Percentiles rank a stretch among this genome's conserved stretches.
Evolutionary conservation across 176 grass and related monocot genomes (phyloP).

Genomic region (Neostapfia colusana): DNA sequence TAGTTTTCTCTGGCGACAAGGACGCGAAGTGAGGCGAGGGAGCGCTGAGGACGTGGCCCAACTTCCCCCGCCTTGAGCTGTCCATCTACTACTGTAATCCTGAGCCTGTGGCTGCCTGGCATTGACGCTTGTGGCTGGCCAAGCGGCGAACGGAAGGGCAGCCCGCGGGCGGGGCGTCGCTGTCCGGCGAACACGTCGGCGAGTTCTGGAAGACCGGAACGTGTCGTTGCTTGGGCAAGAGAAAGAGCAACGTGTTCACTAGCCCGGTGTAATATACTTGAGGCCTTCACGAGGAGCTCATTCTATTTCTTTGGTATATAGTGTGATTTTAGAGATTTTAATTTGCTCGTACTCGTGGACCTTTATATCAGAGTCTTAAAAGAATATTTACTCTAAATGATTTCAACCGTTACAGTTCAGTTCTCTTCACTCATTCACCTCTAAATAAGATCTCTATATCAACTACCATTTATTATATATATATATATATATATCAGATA

Average conservation of each 20-base stretch:
- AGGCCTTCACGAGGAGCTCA: too few species aligned
- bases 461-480: too few species aligned
- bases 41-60: not conserved
- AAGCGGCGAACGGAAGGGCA: not conserved
- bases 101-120: not conserved
- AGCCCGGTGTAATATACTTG: not conserved
- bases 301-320: too few species aligned
- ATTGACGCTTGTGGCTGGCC: too few species aligned
- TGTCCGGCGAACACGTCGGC: constrained; percentile 5
- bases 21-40: not conserved
- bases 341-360: too few species aligned
- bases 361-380: too few species aligned
- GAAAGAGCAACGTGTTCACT: not conserved
- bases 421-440: too few species aligned
- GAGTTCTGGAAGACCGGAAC: constrained; percentile 4
- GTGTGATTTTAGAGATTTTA: too few species aligned
- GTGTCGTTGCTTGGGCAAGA: constrained; percentile 6
- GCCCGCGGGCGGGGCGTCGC: not conserved
- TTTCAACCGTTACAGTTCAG: too few species aligned
- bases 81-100: not conserved
- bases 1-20: not conserved
- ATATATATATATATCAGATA: too few species aligned
- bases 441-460: too few species aligned
- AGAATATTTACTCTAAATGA: too few species aligned
- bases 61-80: not conserved